Percentiles rank a stretch among this genome's conserved stretches.
Conservation (phyloP, 2,329 filamentous ascomycete genomes). For the Trichocomaceae sp. region DNA sequence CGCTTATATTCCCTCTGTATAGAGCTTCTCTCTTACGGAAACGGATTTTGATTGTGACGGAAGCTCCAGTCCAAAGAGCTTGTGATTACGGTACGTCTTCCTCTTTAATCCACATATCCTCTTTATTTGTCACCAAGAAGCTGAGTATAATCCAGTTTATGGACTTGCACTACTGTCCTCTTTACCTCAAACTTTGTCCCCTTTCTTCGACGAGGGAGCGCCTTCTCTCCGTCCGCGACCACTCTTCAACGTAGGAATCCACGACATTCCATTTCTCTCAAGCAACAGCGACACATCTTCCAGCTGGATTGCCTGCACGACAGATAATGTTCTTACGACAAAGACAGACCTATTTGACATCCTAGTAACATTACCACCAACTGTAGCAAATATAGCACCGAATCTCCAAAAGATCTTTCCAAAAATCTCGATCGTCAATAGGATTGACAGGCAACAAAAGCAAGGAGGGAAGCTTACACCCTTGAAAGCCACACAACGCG, state of each 20-base stretch:
- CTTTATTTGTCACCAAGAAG: not conserved
- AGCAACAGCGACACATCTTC: constrained; percentile 42
- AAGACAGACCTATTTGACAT: constrained; percentile 87
- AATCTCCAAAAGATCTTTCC: constrained; percentile 65
- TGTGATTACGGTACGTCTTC: constrained; percentile 74
- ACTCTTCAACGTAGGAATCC: constrained; percentile 87
- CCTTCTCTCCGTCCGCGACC: constrained; percentile 62
- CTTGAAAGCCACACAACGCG: constrained; percentile 82
- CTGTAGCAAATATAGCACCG: constrained; percentile 49
- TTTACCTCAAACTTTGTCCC: constrained; percentile 66
- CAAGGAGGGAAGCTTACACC: constrained; percentile 21
- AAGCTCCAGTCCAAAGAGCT: constrained; percentile 74
- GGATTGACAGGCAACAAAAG: constrained; percentile 49
- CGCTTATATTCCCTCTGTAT: constrained; percentile 84
- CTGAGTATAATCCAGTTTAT: constrained; percentile 59
- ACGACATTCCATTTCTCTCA: constrained; percentile 78
- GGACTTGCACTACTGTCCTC: constrained; percentile 88
- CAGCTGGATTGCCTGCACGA: constrained; percentile 92
- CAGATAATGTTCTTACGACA: constrained; percentile 82
- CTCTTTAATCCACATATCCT: not conserved
- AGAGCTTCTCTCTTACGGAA: constrained; percentile 79
- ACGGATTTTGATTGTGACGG: constrained; percentile 77
- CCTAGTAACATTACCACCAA: constrained; percentile 70
- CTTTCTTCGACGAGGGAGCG: constrained; percentile 60
- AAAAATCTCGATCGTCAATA: constrained; percentile 56